These are phyloP conservation scores for Galium porrigens DNA, from an alignment of 305 asterid genomes.

Conservation along the genomic window DNA sequence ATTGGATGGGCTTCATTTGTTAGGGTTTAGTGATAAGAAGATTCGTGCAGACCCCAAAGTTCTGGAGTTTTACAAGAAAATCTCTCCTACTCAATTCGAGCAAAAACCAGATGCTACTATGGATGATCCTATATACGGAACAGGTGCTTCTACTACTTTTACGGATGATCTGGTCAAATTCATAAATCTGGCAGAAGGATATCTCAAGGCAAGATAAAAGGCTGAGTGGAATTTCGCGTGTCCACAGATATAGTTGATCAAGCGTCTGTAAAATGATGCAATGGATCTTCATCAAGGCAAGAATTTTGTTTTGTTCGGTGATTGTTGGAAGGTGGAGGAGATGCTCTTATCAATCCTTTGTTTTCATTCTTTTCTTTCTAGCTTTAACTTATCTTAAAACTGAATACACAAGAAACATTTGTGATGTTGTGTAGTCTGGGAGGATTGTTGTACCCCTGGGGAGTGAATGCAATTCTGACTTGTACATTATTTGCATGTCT, in stretches of 20 bases:
- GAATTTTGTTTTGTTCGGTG: neutral
- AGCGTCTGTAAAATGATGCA: neutral
- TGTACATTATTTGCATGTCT: neutral
- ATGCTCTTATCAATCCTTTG: neutral
- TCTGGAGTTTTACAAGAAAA: slow-evolving; percentile 35
- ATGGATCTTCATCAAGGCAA: neutral
- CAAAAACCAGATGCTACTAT: slow-evolving; percentile 10
- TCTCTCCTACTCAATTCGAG: slow-evolving; percentile 18
- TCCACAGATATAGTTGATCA: neutral
- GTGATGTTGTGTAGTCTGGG: neutral
- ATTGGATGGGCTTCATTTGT: slow-evolving; percentile 45
- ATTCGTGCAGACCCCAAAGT: slow-evolving; percentile 64
- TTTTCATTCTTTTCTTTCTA: neutral
- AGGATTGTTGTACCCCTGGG: neutral
- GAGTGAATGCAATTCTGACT: neutral
- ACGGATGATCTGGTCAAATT: neutral
- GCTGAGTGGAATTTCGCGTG: neutral
- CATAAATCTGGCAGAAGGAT: slow-evolving; percentile 10
- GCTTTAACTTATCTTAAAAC: neutral
- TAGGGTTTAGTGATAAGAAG: slow-evolving; percentile 35
- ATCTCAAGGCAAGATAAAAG: neutral
- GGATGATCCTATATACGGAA: neutral
- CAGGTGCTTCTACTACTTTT: neutral
- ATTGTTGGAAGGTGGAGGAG: neutral
- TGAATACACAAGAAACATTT: neutral